phyloP scores from a whole-genome alignment of 139 green algal species.

The Coccomyxa sp. region DNA sequence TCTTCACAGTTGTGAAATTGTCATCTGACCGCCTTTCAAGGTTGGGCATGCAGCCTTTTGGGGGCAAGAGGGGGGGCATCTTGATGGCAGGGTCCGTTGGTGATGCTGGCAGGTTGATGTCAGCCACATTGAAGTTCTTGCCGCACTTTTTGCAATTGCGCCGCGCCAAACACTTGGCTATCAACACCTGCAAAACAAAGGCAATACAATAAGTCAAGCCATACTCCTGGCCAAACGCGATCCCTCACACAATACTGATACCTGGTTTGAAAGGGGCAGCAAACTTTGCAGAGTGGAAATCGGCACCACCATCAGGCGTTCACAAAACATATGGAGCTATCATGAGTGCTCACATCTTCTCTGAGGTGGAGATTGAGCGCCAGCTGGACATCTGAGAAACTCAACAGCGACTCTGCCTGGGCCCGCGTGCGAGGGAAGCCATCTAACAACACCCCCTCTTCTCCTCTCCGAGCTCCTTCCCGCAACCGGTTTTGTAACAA shows the following conservation, averaged over 20 bases:
- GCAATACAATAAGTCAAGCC: background rate
- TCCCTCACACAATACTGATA: background rate
- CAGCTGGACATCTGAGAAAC: slow-evolving; percentile 58
- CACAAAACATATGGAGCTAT: background rate
- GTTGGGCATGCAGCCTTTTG: slow-evolving; percentile 63
- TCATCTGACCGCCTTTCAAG: slow-evolving; percentile 85
- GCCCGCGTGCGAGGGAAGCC: slow-evolving; percentile 81
- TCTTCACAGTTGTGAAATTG: slow-evolving; percentile 72
- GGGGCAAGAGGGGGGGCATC: slow-evolving; percentile 56
- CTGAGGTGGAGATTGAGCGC: slow-evolving; percentile 86
- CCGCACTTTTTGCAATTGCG: slow-evolving; percentile 88
- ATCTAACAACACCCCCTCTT: slow-evolving; percentile 82
- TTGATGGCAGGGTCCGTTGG: slow-evolving; percentile 3
- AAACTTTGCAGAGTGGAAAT: background rate
- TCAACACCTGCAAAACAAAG: slow-evolving; percentile 57
- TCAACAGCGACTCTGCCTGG: slow-evolving; percentile 68
- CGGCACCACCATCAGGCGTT: background rate
- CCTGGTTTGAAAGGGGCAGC: background rate
- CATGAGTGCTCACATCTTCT: slow-evolving; percentile 57
- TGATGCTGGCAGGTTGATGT: slow-evolving; percentile 78
- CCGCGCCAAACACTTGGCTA: slow-evolving; percentile 88
- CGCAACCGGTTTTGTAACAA: slow-evolving; percentile 60
- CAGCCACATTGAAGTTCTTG: slow-evolving; percentile 92
- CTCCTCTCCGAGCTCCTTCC: slow-evolving; percentile 27
- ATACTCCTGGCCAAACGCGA: background rate